These are phyloP conservation scores for Aspergillus sclerotioniger DNA, from an alignment of 495 filamentous ascomycete species.

Conservation along the genomic window DNA sequence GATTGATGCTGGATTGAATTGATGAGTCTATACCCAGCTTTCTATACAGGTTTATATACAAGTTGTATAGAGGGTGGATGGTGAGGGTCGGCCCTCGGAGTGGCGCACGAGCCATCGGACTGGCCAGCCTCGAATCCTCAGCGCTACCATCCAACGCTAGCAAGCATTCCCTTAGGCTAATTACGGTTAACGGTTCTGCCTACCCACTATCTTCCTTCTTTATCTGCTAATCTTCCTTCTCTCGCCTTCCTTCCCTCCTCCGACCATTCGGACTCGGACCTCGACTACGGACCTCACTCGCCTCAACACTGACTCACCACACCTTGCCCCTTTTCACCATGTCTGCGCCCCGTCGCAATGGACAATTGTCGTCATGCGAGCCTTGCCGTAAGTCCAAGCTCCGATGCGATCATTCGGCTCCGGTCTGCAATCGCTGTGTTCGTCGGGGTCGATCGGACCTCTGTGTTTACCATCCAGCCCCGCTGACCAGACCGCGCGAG, in stretches of 20 bases:
- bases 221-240: background rate
- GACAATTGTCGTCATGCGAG: conserved; percentile 42
- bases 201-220: too few species aligned
- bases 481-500: conserved; percentile 21
- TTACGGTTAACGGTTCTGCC: too few species aligned
- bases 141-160: background rate
- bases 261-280: background rate
- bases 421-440: conserved; percentile 26
- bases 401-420: conserved; percentile 38
- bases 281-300: background rate
- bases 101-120: conserved; percentile 4
- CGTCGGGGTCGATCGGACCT: conserved; percentile 20
- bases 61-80: too few species aligned
- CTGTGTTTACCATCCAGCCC: conserved; percentile 36
- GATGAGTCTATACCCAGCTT: background rate
- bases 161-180: too few species aligned
- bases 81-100: background rate
- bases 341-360: conserved; percentile 34
- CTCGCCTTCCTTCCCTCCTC: background rate
- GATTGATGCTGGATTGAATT: background rate
- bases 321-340: conserved; percentile 6
- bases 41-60: too few species aligned
- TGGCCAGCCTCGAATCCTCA: too few species aligned
- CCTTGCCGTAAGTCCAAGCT: conserved; percentile 45
- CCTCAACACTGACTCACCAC: background rate